Evolutionary conservation across 768 basidiomycete genomes (phyloP).

Genomic region (Lactarius hengduanensis): DNA sequence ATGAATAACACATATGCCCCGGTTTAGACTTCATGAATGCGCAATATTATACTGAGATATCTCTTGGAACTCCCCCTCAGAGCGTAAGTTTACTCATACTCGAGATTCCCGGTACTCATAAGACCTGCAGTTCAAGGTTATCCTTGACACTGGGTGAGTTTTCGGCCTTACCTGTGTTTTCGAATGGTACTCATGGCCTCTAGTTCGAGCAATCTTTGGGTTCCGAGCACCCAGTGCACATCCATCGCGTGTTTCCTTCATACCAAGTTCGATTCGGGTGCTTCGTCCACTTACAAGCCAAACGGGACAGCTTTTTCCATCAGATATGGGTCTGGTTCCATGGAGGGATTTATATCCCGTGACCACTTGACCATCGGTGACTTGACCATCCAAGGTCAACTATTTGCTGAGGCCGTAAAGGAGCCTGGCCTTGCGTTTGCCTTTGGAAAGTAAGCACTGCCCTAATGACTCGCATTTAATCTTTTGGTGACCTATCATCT

Average conservation of each 20-base stretch:
- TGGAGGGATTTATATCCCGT: conserved; percentile 93
- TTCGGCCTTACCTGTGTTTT: background rate
- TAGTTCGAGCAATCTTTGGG: conserved; percentile 93
- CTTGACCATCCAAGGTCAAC: conserved; percentile 65
- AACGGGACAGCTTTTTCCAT: conserved; percentile 91
- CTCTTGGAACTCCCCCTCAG: conserved; percentile 82
- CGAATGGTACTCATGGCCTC: conserved; percentile 15
- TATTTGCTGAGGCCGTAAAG: conserved; percentile 94
- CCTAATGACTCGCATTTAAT: background rate
- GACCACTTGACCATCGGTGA: conserved; percentile 84
- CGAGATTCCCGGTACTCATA: conserved; percentile 8
- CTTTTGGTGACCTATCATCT: background rate
- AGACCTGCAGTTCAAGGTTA: conserved; percentile 75
- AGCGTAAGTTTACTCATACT: conserved; percentile 44
- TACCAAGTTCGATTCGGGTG: conserved; percentile 77
- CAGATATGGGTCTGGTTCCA: conserved; percentile 92
- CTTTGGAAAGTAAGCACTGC: conserved; percentile 78
- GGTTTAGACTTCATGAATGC: conserved; percentile 92
- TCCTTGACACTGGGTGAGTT: conserved; percentile 83
- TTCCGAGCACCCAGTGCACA: conserved; percentile 76
- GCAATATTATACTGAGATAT: conserved; percentile 91
- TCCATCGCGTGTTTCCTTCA: conserved; percentile 96
- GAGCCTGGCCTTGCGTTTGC: conserved; percentile 98
- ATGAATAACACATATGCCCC: conserved; percentile 21
- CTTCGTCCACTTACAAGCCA: conserved; percentile 82